phyloP scores from a whole-genome alignment of 768 basidiomycete genomes.

The Auriculariales sp. region DNA sequence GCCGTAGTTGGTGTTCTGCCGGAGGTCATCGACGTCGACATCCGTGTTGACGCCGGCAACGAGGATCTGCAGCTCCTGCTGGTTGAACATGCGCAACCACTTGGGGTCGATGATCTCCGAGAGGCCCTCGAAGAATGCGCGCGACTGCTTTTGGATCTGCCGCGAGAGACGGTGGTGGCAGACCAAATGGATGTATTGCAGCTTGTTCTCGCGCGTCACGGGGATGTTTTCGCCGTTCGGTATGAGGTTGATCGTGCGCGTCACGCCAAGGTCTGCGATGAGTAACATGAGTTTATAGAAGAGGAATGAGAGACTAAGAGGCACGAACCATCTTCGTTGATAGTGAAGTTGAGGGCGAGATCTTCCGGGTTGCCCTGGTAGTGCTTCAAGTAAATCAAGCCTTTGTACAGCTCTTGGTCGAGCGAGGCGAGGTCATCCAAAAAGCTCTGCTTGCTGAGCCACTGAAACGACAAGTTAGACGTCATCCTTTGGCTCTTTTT shows the following conservation, averaged over 20 bases:
- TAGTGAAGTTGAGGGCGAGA: slow-evolving; percentile 76
- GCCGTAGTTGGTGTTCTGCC: slow-evolving; percentile 65
- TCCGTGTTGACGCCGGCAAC: slow-evolving; percentile 80
- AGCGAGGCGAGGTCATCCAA: slow-evolving; percentile 86
- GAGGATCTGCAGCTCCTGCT: slow-evolving; percentile 84
- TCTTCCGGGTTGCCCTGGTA: slow-evolving; percentile 80
- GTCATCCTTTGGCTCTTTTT: too few relatives aligned
- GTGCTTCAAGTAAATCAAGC: slow-evolving; percentile 85
- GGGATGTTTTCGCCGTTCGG: slow-evolving; percentile 68
- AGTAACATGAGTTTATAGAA: slow-evolving; percentile 2
- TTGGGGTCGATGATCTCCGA: slow-evolving; percentile 84
- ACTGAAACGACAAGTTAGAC: slow-evolving; percentile 27
- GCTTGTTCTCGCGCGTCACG: slow-evolving; percentile 78
- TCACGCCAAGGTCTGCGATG: slow-evolving; percentile 62
- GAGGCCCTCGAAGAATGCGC: slow-evolving; percentile 83
- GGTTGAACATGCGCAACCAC: slow-evolving; percentile 95
- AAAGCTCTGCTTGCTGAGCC: slow-evolving; percentile 85
- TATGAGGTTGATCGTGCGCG: slow-evolving; percentile 62
- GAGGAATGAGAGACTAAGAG: background rate
- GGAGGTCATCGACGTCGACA: slow-evolving; percentile 72
- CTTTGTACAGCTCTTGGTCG: slow-evolving; percentile 85
- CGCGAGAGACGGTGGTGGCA: slow-evolving; percentile 78
- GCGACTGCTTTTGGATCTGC: slow-evolving; percentile 76
- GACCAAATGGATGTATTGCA: slow-evolving; percentile 80
- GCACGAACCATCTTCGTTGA: slow-evolving; percentile 64